Evolutionary conservation across 176 grass and related monocot genomes (phyloP), one percentile per base, ranked within the genome.

Genomic region (Avena sativa): DNA sequence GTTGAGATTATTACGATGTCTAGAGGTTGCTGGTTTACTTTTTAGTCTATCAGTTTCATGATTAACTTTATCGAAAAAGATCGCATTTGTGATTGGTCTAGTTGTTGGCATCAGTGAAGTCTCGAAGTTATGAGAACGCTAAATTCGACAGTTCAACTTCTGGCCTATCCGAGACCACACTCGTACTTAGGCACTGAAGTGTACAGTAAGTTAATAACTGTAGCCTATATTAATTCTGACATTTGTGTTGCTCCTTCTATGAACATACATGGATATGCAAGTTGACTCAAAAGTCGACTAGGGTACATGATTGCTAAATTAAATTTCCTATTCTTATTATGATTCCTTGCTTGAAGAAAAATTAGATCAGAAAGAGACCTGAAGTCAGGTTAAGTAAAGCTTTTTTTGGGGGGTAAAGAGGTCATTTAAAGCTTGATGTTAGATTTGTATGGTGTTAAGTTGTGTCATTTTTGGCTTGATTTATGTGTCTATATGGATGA

Each of bases 401-500:
- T 43, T 80, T 61, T 4, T 67, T 3, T 26, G 61, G 11, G 10
- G 62, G 23, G 12, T 28, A 65, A 67, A 34, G 1, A 67, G 64
- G 64, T 44, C 19, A 44, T 59, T 3, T 17, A 46, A 21, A 19
- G 4, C 20, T 58, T 80, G 58, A 64, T 48, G 38, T 2, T 1
- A 0, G 58, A 63, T 80, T 79, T 58, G 4, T 56, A 5, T 17
- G 36, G 50, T 71, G 50, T 83, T 71, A 25, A 5, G 21, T 30
- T 64, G 7, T 48, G 36, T 81, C 15, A 20, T 26, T 9, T 59
- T 59, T 20, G 8, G 3, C 13, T 23, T 21, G 30, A 80, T 71
- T 71, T 52, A 70, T 82, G 49, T 82, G 64, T 82, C 20, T 57
- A 23, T 16, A 16, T 56, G 5, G 32, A 19, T 25, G 55, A 83